These are phyloP conservation scores for Astrothelium macrocarpum DNA, from an alignment of 495 filamentous ascomycete species.

Conservation along the genomic window DNA sequence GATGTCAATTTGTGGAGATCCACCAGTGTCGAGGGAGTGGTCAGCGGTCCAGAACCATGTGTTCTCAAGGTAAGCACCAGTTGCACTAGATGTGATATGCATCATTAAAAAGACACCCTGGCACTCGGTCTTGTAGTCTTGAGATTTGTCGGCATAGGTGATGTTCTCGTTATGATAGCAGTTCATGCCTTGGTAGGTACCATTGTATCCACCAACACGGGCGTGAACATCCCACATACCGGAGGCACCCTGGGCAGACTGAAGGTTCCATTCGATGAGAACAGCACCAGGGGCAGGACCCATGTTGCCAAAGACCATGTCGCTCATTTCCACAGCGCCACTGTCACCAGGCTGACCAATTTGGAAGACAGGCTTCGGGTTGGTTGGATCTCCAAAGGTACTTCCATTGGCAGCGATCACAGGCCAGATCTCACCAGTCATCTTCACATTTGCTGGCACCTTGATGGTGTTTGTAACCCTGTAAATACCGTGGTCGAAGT, in stretches of 20 bases:
- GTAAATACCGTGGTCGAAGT: conserved; percentile 37
- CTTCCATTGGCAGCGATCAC: conserved; percentile 55
- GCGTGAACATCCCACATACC: conserved; percentile 41
- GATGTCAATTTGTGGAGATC: conserved; percentile 34
- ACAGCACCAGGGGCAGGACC: conserved; percentile 59
- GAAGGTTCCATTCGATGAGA: conserved; percentile 66
- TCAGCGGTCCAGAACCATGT: conserved; percentile 37
- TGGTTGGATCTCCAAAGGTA: conserved; percentile 49
- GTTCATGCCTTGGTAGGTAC: conserved; percentile 30
- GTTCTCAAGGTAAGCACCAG: conserved; percentile 34
- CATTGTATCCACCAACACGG: conserved; percentile 37
- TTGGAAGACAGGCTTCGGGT: conserved; percentile 54
- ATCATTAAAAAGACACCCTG: conserved; percentile 35
- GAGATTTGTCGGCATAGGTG: conserved; percentile 12
- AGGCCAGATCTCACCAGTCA: conserved; percentile 45
- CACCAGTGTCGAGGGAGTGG: conserved; percentile 33
- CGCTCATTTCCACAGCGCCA: conserved; percentile 48
- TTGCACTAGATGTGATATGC: conserved; percentile 26
- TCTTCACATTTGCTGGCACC: conserved; percentile 28
- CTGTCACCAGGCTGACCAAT: conserved; percentile 48
- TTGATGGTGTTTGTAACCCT: conserved; percentile 32
- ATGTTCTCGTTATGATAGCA: conserved; percentile 28
- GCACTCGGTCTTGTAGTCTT: conserved; percentile 33
- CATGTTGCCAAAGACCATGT: conserved; percentile 52
- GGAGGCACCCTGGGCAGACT: conserved; percentile 31